Evolutionary conservation across 768 basidiomycete species (phyloP).

Genomic region (Leccinum subtestaceum): DNA sequence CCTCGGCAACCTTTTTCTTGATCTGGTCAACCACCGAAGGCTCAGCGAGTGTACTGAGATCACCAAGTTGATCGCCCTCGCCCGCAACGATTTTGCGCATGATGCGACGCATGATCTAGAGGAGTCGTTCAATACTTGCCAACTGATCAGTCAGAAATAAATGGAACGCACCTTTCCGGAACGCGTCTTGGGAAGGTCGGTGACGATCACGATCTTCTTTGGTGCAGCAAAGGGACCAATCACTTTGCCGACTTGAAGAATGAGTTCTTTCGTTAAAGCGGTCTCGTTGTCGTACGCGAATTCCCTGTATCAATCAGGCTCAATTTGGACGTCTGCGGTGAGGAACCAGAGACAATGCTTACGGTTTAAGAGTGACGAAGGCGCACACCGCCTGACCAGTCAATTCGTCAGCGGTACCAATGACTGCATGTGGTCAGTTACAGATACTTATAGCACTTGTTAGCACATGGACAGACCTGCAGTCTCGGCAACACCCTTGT

Average conservation of each 20-base stretch:
- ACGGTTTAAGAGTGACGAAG: constrained; percentile 95
- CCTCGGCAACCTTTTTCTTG: constrained; percentile 69
- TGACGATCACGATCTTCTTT: constrained; percentile 83
- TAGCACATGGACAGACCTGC: constrained; percentile 47
- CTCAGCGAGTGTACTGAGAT: constrained; percentile 90
- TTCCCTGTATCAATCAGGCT: constrained; percentile 46
- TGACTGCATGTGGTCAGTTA: constrained; percentile 43
- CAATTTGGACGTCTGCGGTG: background rate
- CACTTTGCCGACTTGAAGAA: constrained; percentile 93
- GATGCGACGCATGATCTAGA: constrained; percentile 88
- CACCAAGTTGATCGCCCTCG: constrained; percentile 93
- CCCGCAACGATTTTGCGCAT: constrained; percentile 95
- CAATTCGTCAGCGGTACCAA: constrained; percentile 81
- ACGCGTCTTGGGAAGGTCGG: constrained; percentile 90
- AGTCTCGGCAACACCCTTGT: constrained; percentile 94
- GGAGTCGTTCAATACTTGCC: background rate
- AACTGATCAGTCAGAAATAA: background rate
- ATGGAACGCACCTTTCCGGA: constrained; percentile 70
- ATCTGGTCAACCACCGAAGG: constrained; percentile 82
- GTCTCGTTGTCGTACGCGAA: constrained; percentile 80
- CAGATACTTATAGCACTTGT: background rate
- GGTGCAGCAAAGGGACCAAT: constrained; percentile 98
- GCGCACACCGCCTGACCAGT: constrained; percentile 94
- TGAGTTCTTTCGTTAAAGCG: constrained; percentile 78
- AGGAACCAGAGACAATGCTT: constrained; percentile 25